Conservation (phyloP, 2,329 filamentous ascomycete species). For the Colletotrichum tropicicola region DNA sequence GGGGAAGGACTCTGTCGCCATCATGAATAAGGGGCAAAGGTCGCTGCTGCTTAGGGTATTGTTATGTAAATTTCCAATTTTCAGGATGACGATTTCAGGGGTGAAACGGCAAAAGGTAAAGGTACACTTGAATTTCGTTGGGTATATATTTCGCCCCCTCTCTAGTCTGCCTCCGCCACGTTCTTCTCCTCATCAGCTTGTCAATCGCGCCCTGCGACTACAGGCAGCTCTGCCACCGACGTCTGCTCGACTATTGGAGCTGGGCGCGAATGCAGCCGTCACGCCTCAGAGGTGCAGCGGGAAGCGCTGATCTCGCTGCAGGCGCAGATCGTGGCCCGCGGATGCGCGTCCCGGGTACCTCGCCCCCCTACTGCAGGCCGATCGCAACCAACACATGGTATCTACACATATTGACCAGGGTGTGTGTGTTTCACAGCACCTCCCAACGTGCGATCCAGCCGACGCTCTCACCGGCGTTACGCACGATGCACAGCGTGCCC, state of each 20-base stretch:
- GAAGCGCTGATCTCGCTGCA: conserved; percentile 1
- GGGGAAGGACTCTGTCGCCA: not conserved
- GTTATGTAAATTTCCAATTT: not conserved
- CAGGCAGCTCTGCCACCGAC: too few relatives aligned
- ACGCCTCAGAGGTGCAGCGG: not conserved
- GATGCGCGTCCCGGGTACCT: not conserved
- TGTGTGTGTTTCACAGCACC: conserved; percentile 51
- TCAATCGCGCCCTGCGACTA: conserved; percentile 40
- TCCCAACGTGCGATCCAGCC: conserved; percentile 87
- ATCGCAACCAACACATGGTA: not conserved
- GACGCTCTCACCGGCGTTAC: conserved; percentile 80
- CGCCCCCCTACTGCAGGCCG: not conserved
- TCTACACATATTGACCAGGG: not conserved
- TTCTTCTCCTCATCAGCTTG: too few relatives aligned
- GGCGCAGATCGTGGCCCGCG: not conserved
- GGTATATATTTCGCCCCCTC: not conserved
- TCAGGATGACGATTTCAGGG: not conserved
- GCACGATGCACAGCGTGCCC: conserved; percentile 76
- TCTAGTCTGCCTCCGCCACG: not conserved
- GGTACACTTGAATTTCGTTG: too few relatives aligned
- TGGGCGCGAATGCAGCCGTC: not conserved
- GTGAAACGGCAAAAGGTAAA: too few relatives aligned
- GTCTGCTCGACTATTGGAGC: not conserved
- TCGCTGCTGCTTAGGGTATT: too few relatives aligned
- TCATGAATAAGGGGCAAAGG: too few relatives aligned